phyloP scores from a whole-genome alignment of 2,329 filamentous ascomycete species.

The Ceratocystiopsis brevicomis region DNA sequence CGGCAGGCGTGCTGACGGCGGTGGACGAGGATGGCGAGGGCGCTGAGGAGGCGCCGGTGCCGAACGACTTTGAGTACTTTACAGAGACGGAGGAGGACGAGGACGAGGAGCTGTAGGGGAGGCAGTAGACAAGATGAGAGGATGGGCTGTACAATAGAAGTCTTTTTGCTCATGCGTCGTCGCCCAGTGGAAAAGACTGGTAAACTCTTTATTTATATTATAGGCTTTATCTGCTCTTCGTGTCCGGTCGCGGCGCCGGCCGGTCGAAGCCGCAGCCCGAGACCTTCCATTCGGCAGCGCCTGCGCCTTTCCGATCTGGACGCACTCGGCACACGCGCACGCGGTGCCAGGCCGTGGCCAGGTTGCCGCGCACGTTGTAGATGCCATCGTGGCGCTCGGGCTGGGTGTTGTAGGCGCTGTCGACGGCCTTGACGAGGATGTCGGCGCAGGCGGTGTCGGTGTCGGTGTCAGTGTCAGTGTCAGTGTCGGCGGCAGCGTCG shows the following conservation, averaged over 20 bases:
- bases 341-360: constrained; percentile 49
- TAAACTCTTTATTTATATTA: background rate
- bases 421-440: constrained; percentile 45
- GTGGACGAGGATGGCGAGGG: constrained; percentile 70
- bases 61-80: constrained; percentile 61
- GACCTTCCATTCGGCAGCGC: no score
- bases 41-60: constrained; percentile 51
- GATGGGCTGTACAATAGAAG: background rate
- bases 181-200: background rate
- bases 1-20: constrained; percentile 64
- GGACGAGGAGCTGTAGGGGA: background rate
- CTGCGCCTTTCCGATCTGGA: no score
- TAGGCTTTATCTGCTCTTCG: no score
- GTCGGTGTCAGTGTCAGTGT: constrained; percentile 34
- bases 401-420: constrained; percentile 48
- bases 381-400: constrained; percentile 40
- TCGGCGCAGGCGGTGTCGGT: constrained; percentile 13
- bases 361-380: constrained; percentile 45
- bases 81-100: constrained; percentile 40
- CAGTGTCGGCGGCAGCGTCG: constrained; percentile 20
- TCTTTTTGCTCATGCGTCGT: background rate
- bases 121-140: no score
- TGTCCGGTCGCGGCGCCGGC: no score
- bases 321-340: constrained; percentile 16
- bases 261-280: background rate